phyloP scores from a whole-genome alignment of 768 basidiomycete genomes.

The Xerocomus potaroensis region DNA sequence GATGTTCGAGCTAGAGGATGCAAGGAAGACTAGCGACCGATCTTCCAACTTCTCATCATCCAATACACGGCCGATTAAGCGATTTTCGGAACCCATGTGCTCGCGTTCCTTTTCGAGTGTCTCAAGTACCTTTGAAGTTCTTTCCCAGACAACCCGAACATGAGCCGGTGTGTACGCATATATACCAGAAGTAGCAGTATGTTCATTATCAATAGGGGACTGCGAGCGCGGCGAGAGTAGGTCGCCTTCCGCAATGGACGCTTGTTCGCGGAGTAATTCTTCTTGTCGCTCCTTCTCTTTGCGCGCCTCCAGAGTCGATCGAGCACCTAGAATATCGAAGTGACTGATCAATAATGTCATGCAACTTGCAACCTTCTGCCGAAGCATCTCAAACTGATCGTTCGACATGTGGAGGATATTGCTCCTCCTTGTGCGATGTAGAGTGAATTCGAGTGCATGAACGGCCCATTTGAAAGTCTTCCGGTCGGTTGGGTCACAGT shows the following conservation, averaged over 20 bases:
- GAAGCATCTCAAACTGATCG: slow-evolving; percentile 85
- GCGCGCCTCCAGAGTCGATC: slow-evolving; percentile 82
- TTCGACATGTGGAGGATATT: slow-evolving; percentile 85
- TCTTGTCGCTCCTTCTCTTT: slow-evolving; percentile 86
- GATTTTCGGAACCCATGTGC: slow-evolving; percentile 60
- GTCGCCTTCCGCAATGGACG: slow-evolving; percentile 42
- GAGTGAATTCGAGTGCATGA: slow-evolving; percentile 88
- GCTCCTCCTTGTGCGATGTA: slow-evolving; percentile 81
- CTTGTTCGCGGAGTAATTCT: slow-evolving; percentile 53
- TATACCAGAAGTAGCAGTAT: slow-evolving; percentile 21
- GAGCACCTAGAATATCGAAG: slow-evolving; percentile 96
- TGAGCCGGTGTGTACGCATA: slow-evolving; percentile 55
- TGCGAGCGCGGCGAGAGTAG: slow-evolving; percentile 45
- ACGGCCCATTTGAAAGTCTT: slow-evolving; percentile 99
- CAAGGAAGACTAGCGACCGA: slow-evolving; percentile 88
- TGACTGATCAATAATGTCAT: slow-evolving; percentile 97
- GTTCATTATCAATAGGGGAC: slow-evolving; percentile 36
- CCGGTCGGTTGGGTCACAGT: slow-evolving; percentile 93
- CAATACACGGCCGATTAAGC: slow-evolving; percentile 83
- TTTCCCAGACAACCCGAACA: slow-evolving; percentile 75
- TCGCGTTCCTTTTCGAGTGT: slow-evolving; percentile 65
- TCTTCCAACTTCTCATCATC: slow-evolving; percentile 94
- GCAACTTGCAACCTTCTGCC: slow-evolving; percentile 89
- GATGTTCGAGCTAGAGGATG: slow-evolving; percentile 93
- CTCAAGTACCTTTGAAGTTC: slow-evolving; percentile 52